Percentiles rank a stretch among this genome's conserved stretches.
phyloP scores from a whole-genome alignment of 345 rosid genomes.

The Draba incana region DNA sequence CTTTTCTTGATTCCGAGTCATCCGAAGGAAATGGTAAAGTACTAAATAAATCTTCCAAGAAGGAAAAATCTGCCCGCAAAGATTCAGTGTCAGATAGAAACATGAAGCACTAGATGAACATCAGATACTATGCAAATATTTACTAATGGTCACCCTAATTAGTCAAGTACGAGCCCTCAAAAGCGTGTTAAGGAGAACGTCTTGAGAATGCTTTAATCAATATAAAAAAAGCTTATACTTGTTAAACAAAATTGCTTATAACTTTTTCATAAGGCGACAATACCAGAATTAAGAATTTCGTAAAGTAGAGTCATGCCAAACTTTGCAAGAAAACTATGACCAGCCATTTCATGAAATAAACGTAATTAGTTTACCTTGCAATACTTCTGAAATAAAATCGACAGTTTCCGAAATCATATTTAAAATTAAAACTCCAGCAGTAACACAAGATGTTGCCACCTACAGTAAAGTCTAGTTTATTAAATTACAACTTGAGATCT shows the following conservation, averaged over 20 bases:
- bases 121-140: conserved; percentile 3
- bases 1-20: conserved; percentile 70
- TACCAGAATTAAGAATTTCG: background rate
- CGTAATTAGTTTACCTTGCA: conserved; percentile 51
- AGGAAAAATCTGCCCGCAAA: conserved; percentile 58
- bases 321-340: conserved; percentile 3
- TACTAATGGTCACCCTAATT: background rate
- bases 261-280: background rate
- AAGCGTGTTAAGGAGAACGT: no score
- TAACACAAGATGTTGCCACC: conserved; percentile 75
- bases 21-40: conserved; percentile 64
- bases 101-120: no score
- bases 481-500: conserved; percentile 4
- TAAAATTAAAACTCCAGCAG: conserved; percentile 74
- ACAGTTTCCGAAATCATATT: conserved; percentile 69
- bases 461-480: conserved; percentile 38
- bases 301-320: conserved; percentile 1
- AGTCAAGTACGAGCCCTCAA: background rate
- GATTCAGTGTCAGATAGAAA: conserved; percentile 39
- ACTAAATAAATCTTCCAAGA: conserved; percentile 71
- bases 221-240: background rate
- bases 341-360: background rate
- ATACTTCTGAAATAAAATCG: conserved; percentile 55
- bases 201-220: conserved; percentile 5
- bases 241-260: background rate